phyloP scores from a whole-genome alignment of 768 basidiomycete genomes.

The Boletus rubropictus region DNA sequence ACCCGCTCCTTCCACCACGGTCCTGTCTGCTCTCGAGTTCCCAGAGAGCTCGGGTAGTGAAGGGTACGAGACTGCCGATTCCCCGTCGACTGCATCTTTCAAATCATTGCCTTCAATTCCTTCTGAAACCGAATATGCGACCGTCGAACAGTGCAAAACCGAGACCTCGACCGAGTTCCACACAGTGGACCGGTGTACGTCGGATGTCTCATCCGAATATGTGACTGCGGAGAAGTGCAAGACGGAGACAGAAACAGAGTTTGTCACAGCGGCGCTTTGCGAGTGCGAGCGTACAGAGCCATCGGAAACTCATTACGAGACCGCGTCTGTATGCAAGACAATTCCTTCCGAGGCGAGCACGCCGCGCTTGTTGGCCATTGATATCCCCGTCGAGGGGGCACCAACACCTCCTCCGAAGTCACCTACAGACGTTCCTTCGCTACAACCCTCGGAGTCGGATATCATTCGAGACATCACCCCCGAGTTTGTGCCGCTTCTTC shows the following conservation, averaged over 20 bases:
- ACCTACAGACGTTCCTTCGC: constrained; percentile 23
- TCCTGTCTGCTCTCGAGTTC: constrained; percentile 28
- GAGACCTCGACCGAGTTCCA: constrained; percentile 42
- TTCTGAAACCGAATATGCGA: constrained; percentile 43
- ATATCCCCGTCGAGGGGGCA: constrained; percentile 20
- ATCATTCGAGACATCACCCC: constrained; percentile 17
- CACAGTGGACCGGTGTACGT: constrained; percentile 42
- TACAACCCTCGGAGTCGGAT: constrained; percentile 25
- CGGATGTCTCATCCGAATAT: constrained; percentile 43
- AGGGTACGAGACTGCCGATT: constrained; percentile 42
- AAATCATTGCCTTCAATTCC: constrained; percentile 57
- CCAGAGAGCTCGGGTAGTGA: constrained; percentile 40
- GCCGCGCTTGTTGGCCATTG: constrained; percentile 34
- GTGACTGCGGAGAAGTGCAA: constrained; percentile 45
- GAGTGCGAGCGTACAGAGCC: constrained; percentile 22
- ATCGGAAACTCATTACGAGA: constrained; percentile 49
- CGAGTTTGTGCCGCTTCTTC: constrained; percentile 37
- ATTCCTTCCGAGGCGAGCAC: constrained; percentile 34
- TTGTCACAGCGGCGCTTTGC: constrained; percentile 43
- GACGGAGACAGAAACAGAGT: constrained; percentile 40
- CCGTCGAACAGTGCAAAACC: constrained; percentile 40
- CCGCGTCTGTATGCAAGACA: constrained; percentile 38
- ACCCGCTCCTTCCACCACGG: constrained; percentile 27
- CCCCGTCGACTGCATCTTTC: constrained; percentile 47
- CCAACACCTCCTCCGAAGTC: constrained; percentile 27